Percentiles rank a stretch among this genome's conserved stretches.
These are phyloP conservation scores for Neopestalotiopsis sp. DNA, from an alignment of 2,329 filamentous ascomycete genomes.

Conservation along the genomic window DNA sequence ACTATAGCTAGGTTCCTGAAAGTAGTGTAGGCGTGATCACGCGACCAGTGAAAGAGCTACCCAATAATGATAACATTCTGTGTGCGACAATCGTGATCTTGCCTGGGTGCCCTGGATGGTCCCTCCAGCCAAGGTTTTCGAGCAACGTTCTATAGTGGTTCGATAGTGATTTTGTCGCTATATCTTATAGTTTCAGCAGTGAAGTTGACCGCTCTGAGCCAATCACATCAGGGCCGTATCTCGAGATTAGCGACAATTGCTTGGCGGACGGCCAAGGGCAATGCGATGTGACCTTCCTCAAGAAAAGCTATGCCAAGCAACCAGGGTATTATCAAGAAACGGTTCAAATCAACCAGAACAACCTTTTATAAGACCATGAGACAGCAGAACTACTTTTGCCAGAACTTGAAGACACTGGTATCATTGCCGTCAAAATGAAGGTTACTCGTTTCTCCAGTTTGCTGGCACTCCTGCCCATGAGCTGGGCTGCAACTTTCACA, in stretches of 20 bases:
- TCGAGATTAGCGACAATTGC: background rate
- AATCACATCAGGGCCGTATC: background rate
- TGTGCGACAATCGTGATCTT: too few relatives aligned
- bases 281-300: background rate
- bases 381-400: background rate
- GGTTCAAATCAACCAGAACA: background rate
- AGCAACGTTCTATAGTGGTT: too few relatives aligned
- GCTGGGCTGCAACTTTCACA: slow-evolving; percentile 8
- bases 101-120: too few relatives aligned
- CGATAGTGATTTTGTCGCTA: too few relatives aligned
- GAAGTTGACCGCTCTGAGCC: background rate
- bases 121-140: too few relatives aligned
- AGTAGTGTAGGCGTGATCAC: too few relatives aligned
- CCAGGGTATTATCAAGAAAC: background rate
- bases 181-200: too few relatives aligned
- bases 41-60: too few relatives aligned
- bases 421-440: background rate
- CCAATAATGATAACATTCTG: too few relatives aligned
- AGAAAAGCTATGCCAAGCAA: background rate
- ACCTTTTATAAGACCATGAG: background rate
- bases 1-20: too few relatives aligned
- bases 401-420: background rate
- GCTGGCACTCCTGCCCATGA: background rate
- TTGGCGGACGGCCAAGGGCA: background rate
- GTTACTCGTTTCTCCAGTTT: background rate